These are phyloP conservation scores for Rhodotorula sp. DNA, from an alignment of 1,284 basidiomycete genomes.

Conservation along the genomic window DNA sequence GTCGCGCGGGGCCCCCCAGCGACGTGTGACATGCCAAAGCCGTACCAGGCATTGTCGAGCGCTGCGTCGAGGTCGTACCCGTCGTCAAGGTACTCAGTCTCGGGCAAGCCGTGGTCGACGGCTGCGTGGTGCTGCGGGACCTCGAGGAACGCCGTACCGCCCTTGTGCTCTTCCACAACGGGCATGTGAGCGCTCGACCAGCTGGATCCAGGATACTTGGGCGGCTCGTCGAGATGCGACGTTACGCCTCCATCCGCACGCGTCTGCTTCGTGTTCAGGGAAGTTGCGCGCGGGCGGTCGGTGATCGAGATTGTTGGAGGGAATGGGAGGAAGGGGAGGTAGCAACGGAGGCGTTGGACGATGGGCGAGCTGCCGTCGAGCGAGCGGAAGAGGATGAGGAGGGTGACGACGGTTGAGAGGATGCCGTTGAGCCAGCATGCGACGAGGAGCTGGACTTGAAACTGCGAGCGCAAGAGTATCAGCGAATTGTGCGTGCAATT, in stretches of 20 bases:
- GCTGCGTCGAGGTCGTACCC: slow-evolving; percentile 4
- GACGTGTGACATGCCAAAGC: not conserved
- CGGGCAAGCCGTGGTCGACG: not conserved
- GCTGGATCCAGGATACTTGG: not conserved
- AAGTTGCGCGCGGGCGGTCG: slow-evolving; percentile 4
- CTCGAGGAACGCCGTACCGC: not conserved
- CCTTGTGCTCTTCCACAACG: slow-evolving; percentile 5
- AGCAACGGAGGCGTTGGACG: not conserved
- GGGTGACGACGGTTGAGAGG: slow-evolving; percentile 22
- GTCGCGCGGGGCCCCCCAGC: not conserved
- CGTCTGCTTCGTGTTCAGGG: slow-evolving; percentile 1
- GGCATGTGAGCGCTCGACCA: not conserved
- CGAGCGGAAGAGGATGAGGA: slow-evolving; percentile 33
- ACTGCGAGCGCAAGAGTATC: slow-evolving; percentile 1
- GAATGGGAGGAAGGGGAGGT: slow-evolving; percentile 13
- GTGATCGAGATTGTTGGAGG: slow-evolving; percentile 15
- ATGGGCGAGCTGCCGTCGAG: slow-evolving; percentile 21
- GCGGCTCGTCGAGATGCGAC: slow-evolving; percentile 1
- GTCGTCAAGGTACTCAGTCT: not conserved
- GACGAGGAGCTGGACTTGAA: slow-evolving; percentile 23
- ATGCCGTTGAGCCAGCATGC: slow-evolving; percentile 27
- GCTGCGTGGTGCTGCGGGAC: too few relatives aligned
- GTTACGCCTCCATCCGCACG: too few relatives aligned
- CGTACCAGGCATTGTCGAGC: slow-evolving; percentile 2
- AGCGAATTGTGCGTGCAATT: too few relatives aligned